A percentile compares a stretch with the other conserved stretches of the same genome.
These are phyloP conservation scores for Boletus huronensis DNA, from an alignment of 768 basidiomycete genomes.

Conservation along the genomic window DNA sequence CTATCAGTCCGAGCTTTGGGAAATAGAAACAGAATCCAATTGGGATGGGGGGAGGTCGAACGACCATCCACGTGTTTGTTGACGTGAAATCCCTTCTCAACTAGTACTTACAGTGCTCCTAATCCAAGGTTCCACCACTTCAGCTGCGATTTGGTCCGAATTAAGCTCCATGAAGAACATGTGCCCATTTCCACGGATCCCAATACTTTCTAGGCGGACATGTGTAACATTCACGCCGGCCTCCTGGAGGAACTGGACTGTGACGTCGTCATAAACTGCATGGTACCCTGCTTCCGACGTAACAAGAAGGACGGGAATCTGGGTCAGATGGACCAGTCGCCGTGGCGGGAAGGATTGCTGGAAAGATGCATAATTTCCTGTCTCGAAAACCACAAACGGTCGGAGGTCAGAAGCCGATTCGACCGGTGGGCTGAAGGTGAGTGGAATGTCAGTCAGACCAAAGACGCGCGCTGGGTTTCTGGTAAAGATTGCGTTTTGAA, in stretches of 20 bases:
- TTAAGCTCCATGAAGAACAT: conserved; percentile 58
- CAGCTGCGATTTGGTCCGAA: conserved; percentile 38
- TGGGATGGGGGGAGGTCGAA: background rate
- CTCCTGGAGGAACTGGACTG: conserved; percentile 39
- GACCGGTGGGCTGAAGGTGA: conserved; percentile 42
- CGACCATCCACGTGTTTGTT: background rate
- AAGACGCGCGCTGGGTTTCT: conserved; percentile 39
- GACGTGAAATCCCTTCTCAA: background rate
- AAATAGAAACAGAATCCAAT: too few species aligned
- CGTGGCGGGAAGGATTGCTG: conserved; percentile 43
- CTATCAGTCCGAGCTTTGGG: too few species aligned
- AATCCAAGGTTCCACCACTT: conserved; percentile 42
- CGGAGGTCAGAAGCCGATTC: conserved; percentile 37
- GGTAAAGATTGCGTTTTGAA: conserved; percentile 38
- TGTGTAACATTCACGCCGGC: conserved; percentile 46
- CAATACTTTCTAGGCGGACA: conserved; percentile 38
- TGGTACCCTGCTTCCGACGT: conserved; percentile 52
- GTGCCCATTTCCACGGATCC: conserved; percentile 52
- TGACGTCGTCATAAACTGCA: conserved; percentile 46
- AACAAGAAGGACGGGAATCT: conserved; percentile 45
- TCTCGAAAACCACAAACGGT: conserved; percentile 25
- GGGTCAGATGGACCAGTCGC: conserved; percentile 39
- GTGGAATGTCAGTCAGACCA: conserved; percentile 47
- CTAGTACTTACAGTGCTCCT: conserved; percentile 9
- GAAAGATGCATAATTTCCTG: conserved; percentile 37